Evolutionary conservation across 2,329 filamentous ascomycete genomes (phyloP), one percentile per base, ranked within the genome.

Genomic region (Dactylonectria estremocensis): DNA sequence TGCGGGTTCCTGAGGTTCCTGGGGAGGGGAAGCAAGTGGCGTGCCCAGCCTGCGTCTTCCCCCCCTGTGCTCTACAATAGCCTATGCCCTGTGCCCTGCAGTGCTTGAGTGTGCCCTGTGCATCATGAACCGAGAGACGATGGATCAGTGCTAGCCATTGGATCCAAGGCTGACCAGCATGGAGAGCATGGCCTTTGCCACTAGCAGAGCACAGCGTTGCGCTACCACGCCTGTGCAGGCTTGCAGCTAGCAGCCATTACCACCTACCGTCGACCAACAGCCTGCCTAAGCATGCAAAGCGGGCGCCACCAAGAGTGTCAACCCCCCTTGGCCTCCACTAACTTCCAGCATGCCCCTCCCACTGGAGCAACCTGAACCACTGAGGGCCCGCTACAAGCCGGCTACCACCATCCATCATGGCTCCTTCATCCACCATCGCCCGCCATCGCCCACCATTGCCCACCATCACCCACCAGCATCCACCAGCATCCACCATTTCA

Each of bases 1-100:
- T 46, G 35, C 48, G 62, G 56, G 63, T 56, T 66, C 56, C 63
- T 66, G 63, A 66, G 53, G 57, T 50, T 55, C 63, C 50, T 43
- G 14, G 16, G 16, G 40, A 43, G 40, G 40, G 40, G 40, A 43
- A 43, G 40, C 40, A 43, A 43, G 40, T 43, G 40, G 40, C 40
- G 40, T 43, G 40, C 40, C 40, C 14, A 28, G 45, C 45, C 45
- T 46, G 45, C 45, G n/a, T 46, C 45, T 22, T n/a, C 6, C 14
- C 24, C n/a, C n/a, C n/a, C n/a, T n/a, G n/a, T n/a, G n/a, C n/a
- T n/a, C n/a, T n/a, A n/a, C n/a, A n/a, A n/a, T n/a, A n/a, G n/a
- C 24, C 24, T 28, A 7, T 28, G 24, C 7, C 24, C 24, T 28
- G 24, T 28, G 24, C 24, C 24, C 24, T 28, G 7, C 24, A 28